Evolutionary conservation across 106 monocot genomes (phyloP).

Genomic region (Dendrobium catenatum): DNA sequence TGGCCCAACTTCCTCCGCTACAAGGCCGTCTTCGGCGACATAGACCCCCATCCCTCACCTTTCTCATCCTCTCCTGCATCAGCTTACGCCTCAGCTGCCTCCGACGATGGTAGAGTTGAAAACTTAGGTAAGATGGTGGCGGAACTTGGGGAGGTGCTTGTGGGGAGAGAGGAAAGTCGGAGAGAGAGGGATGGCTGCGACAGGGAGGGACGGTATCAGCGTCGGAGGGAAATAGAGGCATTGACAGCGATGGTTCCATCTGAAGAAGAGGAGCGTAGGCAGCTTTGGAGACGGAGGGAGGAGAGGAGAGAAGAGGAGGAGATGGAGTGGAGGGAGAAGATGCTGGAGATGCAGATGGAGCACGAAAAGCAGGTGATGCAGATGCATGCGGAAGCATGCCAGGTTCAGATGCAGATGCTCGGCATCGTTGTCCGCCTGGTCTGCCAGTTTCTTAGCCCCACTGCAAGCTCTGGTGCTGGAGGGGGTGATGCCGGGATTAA

Average conservation of each 20-base stretch:
- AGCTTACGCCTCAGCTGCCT: background rate
- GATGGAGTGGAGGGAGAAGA: constrained; percentile 55
- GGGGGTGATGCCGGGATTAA: constrained; percentile 5
- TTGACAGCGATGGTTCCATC: background rate
- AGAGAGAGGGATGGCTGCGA: background rate
- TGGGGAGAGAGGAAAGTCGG: background rate
- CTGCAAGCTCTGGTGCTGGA: constrained; percentile 5
- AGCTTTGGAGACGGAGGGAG: constrained; percentile 31
- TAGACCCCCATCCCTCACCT: constrained; percentile 2
- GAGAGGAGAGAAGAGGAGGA: constrained; percentile 54
- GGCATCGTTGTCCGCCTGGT: constrained; percentile 22
- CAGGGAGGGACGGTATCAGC: background rate
- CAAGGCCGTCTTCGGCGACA: constrained; percentile 48
- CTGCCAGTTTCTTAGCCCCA: constrained; percentile 30
- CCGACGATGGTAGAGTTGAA: background rate
- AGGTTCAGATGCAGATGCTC: constrained; percentile 36
- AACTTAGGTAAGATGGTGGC: background rate
- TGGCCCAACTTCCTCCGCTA: constrained; percentile 60
- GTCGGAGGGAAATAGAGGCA: constrained; percentile 6
- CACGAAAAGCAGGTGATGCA: constrained; percentile 52
- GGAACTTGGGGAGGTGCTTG: background rate
- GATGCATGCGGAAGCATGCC: constrained; percentile 53
- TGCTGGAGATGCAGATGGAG: constrained; percentile 55
- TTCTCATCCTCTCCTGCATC: constrained; percentile 2
- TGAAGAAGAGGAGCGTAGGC: constrained; percentile 10